These are phyloP conservation scores for Wickerhamiella allomyrinae DNA, from an alignment of 805 yeast genomes.

Conservation along the genomic window DNA sequence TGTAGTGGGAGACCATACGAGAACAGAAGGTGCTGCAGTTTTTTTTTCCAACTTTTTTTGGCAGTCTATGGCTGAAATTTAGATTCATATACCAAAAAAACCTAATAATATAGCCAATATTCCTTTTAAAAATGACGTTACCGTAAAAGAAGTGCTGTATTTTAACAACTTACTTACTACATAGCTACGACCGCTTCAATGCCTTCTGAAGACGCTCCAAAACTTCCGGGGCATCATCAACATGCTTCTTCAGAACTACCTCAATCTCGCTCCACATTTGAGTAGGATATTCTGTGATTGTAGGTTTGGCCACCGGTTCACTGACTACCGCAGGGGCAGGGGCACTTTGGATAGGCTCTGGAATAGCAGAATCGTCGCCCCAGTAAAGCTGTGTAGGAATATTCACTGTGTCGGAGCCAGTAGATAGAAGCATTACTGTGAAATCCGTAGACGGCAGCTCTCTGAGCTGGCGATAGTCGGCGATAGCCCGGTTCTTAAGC, in stretches of 20 bases:
- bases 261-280: slow-evolving; percentile 15
- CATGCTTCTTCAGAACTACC: slow-evolving; percentile 10
- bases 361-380: slow-evolving; percentile 4
- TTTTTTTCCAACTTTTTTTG: too few species aligned
- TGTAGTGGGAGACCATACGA: too few species aligned
- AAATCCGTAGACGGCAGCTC: slow-evolving; percentile 13
- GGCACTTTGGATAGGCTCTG: not conserved
- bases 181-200: too few species aligned
- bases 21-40: too few species aligned
- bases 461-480: slow-evolving; percentile 13
- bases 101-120: too few species aligned
- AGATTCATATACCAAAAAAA: too few species aligned
- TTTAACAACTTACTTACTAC: too few species aligned
- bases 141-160: too few species aligned
- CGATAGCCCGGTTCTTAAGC: slow-evolving; percentile 14
- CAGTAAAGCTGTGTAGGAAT: slow-evolving; percentile 14
- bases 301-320: not conserved
- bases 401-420: slow-evolving; percentile 8
- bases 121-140: too few species aligned
- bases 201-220: not conserved
- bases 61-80: too few species aligned
- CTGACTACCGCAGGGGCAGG: not conserved
- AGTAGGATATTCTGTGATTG: slow-evolving; percentile 11
- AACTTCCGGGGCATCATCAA: slow-evolving; percentile 3
- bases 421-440: slow-evolving; percentile 14